These are phyloP conservation scores for Scenedesmus sp. DNA, from an alignment of 163 green algal genomes.

Conservation along the genomic window DNA sequence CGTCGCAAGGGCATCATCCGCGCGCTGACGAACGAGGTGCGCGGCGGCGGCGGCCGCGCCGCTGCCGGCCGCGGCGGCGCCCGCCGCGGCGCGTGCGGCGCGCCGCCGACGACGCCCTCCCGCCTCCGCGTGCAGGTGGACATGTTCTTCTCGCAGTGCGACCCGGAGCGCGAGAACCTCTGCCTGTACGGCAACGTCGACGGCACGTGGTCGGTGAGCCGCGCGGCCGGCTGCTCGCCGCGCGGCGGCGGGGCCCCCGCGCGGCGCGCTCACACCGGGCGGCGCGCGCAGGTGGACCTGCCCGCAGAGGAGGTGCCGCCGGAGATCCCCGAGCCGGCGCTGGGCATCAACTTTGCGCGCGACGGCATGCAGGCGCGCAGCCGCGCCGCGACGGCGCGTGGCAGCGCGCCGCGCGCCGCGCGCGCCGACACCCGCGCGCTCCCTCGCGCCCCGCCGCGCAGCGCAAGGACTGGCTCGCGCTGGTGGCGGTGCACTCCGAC, in stretches of 20 bases:
- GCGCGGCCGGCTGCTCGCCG: too few relatives aligned
- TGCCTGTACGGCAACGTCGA: conserved; percentile 95
- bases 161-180: conserved; percentile 95
- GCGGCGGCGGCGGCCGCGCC: not conserved
- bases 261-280: too few relatives aligned
- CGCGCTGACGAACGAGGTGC: conserved; percentile 70
- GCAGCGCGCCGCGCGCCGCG: not conserved
- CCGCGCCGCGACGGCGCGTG: not conserved
- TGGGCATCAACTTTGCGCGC: conserved; percentile 98
- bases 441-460: conserved; percentile 34
- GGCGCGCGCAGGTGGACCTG: conserved; percentile 83
- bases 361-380: conserved; percentile 73
- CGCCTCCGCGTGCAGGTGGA: conserved; percentile 61
- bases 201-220: conserved; percentile 36
- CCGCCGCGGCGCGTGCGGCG: not conserved
- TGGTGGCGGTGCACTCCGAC: conserved; percentile 98
- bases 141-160: conserved; percentile 80
- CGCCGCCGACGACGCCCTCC: not conserved
- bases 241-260: too few relatives aligned
- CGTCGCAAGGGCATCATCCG: conserved; percentile 75
- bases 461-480: conserved; percentile 93
- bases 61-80: not conserved
- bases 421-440: not conserved
- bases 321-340: conserved; percentile 95
- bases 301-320: conserved; percentile 97